A percentile compares a stretch with the other conserved stretches of the same genome.
These are phyloP conservation scores for Verticillium dahliae DNA, from an alignment of 2,329 filamentous ascomycete species.

Conservation along the genomic window DNA sequence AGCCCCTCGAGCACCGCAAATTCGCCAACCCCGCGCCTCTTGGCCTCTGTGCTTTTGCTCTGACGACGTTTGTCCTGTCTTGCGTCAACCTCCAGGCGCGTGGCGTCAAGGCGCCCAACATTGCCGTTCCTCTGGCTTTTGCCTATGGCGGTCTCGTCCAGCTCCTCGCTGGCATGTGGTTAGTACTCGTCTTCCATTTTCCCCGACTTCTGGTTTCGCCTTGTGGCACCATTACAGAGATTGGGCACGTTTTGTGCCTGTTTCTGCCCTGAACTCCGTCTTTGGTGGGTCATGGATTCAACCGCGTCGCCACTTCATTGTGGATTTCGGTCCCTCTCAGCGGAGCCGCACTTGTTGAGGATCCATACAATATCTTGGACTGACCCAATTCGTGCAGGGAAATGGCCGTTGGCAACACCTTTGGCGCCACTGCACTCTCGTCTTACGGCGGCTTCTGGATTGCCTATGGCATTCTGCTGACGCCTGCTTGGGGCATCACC, in stretches of 20 bases:
- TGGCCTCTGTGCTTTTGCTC: slow-evolving; percentile 71
- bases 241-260: neutral
- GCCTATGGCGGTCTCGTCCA: slow-evolving; percentile 76
- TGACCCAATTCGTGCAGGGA: slow-evolving; percentile 48
- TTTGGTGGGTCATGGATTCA: neutral
- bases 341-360: neutral
- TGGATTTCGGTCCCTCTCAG: neutral
- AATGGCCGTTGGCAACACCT: slow-evolving; percentile 83
- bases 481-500: slow-evolving; percentile 32
- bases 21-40: slow-evolving; percentile 76
- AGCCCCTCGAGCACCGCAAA: slow-evolving; percentile 58
- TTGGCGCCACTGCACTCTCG: slow-evolving; percentile 73
- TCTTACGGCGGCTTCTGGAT: slow-evolving; percentile 86
- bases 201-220: neutral
- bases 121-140: slow-evolving; percentile 63
- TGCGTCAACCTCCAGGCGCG: slow-evolving; percentile 64
- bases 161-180: slow-evolving; percentile 83
- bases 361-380: neutral
- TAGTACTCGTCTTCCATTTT: slow-evolving; percentile 25
- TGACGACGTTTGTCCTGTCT: slow-evolving; percentile 77
- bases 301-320: neutral
- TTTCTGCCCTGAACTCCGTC: neutral
- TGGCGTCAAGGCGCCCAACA: slow-evolving; percentile 52
- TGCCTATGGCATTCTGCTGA: slow-evolving; percentile 64
- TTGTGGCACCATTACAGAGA: neutral